Base-by-base conservation (phyloP, 228 moss, liverwort and hornwort genomes). In the Sphagnum fallax region DNA sequence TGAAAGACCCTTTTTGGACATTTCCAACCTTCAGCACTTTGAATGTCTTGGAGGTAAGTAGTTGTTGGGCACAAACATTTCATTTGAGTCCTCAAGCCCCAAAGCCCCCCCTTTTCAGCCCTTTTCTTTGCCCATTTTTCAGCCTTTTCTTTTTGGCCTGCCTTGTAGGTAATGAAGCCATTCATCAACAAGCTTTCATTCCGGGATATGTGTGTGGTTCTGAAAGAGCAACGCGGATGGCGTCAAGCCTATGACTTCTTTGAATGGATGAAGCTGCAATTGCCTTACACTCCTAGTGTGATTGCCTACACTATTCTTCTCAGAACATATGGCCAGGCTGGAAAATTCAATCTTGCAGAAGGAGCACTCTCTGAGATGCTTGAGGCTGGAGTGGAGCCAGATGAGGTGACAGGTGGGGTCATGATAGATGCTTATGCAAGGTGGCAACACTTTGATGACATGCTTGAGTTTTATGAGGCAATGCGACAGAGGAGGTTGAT, bases 261-360 rank as follows among this genome's bases (percentile, higher is more conserved):
- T 70, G 87, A 90, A 60, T 98, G 98, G 98, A 98, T 98, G 98
- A 98, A 98, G 84, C 81, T 92, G 49, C 98, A 98, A 71, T 88
- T 98, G 61, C 81, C 88, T 47, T 98, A 93, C 60, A 83, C 59
- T 63, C 92, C 98, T 61, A 90, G 84, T 68, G 90, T 98, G 59
- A 90, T 98, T 62, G 82, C 92, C 0, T 98, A 98, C 74, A 98
- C 98, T 49, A 98, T 94, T 57, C 84, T 98, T 5, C 66, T 98
- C 52, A 74, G 81, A 10, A 93, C 86, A 12, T 98, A 94, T 52
- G 78, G 85, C 10, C 79, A 92, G 62, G 90, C 94, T 48, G 90
- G 89, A n/a, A 92, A 98, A 73, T 71, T 98, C 51, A 80, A 82
- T 13, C 84, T 94, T 16, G 92, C 92, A 48, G 94, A 98, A 80